These are phyloP conservation scores for Strobilomyces confusus DNA, from an alignment of 768 basidiomycete genomes.

Conservation along the genomic window DNA sequence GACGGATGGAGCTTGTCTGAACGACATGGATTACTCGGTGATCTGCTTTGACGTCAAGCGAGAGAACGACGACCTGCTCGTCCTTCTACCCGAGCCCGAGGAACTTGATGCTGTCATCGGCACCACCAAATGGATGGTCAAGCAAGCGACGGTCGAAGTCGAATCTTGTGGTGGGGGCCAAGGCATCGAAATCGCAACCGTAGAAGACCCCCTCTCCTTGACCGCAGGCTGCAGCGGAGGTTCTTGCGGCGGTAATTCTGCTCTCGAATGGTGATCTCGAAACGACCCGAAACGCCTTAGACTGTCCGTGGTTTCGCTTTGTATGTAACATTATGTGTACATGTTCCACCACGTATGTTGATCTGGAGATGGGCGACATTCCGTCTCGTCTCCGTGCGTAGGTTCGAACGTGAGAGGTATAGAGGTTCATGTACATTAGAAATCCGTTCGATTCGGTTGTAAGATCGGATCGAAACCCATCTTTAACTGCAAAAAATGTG, in stretches of 20 bases:
- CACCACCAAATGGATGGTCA: conserved; percentile 61
- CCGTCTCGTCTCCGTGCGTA: no score
- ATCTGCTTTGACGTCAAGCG: conserved; percentile 57
- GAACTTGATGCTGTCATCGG: conserved; percentile 61
- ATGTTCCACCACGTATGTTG: background rate
- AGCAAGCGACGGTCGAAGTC: conserved; percentile 45
- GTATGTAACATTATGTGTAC: background rate
- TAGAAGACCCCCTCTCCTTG: background rate
- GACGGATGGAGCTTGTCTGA: conserved; percentile 52
- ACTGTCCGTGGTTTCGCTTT: no score
- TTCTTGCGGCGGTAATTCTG: conserved; percentile 1
- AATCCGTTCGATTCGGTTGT: no score
- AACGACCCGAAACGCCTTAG: background rate
- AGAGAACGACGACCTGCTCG: conserved; percentile 40
- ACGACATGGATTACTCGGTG: conserved; percentile 55
- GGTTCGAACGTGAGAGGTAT: no score
- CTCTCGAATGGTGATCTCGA: conserved; percentile 1
- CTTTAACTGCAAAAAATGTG: no score
- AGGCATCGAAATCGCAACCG: conserved; percentile 36
- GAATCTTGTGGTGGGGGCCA: conserved; percentile 24
- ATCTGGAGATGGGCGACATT: no score
- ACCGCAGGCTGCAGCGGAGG: background rate
- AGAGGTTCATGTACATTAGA: no score
- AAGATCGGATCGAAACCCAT: no score
- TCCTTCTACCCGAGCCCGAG: conserved; percentile 48